These are phyloP conservation scores for Physaria fendleri DNA, from an alignment of 345 rosid species.

Conservation along the genomic window DNA sequence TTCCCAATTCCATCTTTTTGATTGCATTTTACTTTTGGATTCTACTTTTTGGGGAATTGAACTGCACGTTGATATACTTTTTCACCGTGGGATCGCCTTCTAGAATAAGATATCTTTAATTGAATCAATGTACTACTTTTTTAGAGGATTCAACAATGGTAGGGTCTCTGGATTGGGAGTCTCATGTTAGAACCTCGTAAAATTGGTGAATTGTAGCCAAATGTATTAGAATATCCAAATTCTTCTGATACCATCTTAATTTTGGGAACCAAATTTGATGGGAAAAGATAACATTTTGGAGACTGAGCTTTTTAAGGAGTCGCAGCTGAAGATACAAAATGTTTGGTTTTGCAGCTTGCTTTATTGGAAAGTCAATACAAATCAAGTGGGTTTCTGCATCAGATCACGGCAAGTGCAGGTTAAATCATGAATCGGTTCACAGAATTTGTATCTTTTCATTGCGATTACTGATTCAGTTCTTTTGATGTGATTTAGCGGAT, in stretches of 20 bases:
- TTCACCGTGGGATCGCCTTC: not conserved
- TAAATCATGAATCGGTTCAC: not conserved
- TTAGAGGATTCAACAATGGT: slow-evolving; percentile 15
- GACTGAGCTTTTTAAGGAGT: not conserved
- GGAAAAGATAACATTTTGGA: not conserved
- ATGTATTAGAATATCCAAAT: not conserved
- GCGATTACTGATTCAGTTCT: not conserved
- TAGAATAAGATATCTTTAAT: not conserved
- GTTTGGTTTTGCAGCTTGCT: slow-evolving; percentile 43
- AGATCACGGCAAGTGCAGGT: slow-evolving; percentile 58
- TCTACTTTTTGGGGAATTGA: slow-evolving; percentile 12
- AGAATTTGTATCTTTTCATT: not conserved
- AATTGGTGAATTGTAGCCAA: not conserved
- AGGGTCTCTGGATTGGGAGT: slow-evolving; percentile 27
- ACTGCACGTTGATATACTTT: not conserved
- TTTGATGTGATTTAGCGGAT: slow-evolving; percentile 15
- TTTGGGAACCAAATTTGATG: not conserved
- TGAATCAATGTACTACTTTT: not conserved
- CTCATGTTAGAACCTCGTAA: slow-evolving; percentile 1
- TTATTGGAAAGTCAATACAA: slow-evolving; percentile 34
- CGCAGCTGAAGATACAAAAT: not conserved
- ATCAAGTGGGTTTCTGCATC: slow-evolving; percentile 34
- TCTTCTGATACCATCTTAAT: not conserved
- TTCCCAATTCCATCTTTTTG: not conserved
- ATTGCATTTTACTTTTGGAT: not conserved